A percentile compares a stretch with the other conserved stretches of the same genome.
These are phyloP conservation scores for Syncephalastrum sp. DNA, from an alignment of 371 early-diverging fungal genomes.

Conservation along the genomic window DNA sequence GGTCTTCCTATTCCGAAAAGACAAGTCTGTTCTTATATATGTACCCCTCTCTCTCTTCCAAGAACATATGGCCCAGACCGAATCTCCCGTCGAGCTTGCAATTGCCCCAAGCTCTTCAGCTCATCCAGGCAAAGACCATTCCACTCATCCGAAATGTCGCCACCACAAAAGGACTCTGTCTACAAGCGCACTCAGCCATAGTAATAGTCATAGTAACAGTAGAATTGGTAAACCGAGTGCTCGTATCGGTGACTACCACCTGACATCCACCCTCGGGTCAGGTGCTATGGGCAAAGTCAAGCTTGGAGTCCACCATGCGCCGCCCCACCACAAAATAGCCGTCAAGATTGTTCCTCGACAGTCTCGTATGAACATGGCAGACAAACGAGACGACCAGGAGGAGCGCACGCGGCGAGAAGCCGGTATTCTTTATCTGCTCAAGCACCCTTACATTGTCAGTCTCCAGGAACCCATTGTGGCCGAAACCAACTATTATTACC, in stretches of 20 bases:
- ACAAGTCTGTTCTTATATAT: no score
- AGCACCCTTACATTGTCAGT: constrained; percentile 85
- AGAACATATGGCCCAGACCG: no score
- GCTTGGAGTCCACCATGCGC: constrained; percentile 70
- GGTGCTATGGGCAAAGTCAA: constrained; percentile 97
- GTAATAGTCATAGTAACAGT: no score
- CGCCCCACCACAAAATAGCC: constrained; percentile 74
- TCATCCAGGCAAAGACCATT: no score
- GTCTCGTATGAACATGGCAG: constrained; percentile 18
- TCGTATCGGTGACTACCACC: constrained; percentile 69
- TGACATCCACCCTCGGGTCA: constrained; percentile 86
- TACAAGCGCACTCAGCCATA: no score
- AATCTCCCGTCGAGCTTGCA: no score
- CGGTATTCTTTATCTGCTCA: constrained; percentile 83
- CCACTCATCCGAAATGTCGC: no score
- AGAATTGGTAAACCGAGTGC: constrained; percentile 16
- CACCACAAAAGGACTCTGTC: no score
- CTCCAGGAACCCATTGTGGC: constrained; percentile 82
- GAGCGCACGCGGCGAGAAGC: constrained; percentile 86
- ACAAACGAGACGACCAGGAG: constrained; percentile 66
- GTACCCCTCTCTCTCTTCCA: no score
- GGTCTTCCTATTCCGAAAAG: no score
- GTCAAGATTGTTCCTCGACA: constrained; percentile 75
- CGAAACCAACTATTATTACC: constrained; percentile 74
- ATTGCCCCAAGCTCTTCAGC: no score